Base-by-base conservation (phyloP, 371 early-diverging fungal species). In the Caulochytrium protostelioides region DNA sequence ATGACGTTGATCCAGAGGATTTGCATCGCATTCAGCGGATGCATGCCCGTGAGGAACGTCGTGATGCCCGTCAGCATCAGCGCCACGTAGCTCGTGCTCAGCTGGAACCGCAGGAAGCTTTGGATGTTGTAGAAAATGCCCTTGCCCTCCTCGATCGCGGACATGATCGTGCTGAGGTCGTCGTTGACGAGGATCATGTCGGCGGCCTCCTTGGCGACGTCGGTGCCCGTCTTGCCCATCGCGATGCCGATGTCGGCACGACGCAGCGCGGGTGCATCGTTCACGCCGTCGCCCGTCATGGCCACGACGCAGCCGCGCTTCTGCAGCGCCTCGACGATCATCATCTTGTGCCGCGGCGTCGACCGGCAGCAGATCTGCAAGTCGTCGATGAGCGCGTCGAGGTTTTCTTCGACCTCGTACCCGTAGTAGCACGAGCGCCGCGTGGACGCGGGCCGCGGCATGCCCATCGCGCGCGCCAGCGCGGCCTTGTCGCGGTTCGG, bases 21-120 rank as follows among this genome's bases (percentile, higher is more conserved):
- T 45, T 90, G 91, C 90, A 90, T 92, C 8, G 94, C 79, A 44
- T 92, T 92, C 40, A 92, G 55, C 19, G 94, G 94, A 38, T 83
- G 82, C n/a, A 69, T 61, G 15, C 82, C 50, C 14, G 84, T 85
- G 43, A 85, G 70, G 16, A 85, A 42, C 1, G 87, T 89, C 12
- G 85, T 62, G 16, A 83, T 45, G 12, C 86, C 83, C 44, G 89
- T 82, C 44, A 91, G 47, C 0, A 79, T 63, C 35, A 91, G 57
- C 1, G 86, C 83, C 18, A 83, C 72, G 6, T 79, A 55, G 50
- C 76, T 74, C 1, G 86, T 86, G 43, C 76, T 75, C 32, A 86
- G 58, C 45, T 86, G 83, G 55, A 83, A 86, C 0, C 79, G 72
- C 51, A 85, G 59, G 38, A 84, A 83, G 59, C 83, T 82, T 51